These are phyloP conservation scores for Termitomyces sp. DNA, from an alignment of 768 basidiomycete genomes.

Conservation along the genomic window DNA sequence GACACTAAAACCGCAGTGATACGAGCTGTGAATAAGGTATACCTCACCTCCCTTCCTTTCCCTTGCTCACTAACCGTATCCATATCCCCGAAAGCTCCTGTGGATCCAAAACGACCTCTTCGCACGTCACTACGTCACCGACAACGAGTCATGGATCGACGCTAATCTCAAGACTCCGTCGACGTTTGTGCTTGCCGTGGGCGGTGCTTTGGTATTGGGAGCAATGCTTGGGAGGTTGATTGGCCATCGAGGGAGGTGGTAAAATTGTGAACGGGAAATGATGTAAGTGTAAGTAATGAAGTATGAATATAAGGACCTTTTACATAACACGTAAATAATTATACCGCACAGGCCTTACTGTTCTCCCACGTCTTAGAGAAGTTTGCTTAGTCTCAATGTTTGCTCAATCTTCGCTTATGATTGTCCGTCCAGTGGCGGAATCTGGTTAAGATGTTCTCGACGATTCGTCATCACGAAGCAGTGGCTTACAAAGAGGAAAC, in stretches of 20 bases:
- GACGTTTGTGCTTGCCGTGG: background rate
- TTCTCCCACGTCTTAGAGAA: no score
- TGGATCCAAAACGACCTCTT: conserved; percentile 45
- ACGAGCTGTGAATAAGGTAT: conserved; percentile 44
- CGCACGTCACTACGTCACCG: conserved; percentile 19
- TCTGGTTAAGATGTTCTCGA: no score
- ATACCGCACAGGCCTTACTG: no score
- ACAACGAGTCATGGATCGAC: background rate
- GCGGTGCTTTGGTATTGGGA: background rate
- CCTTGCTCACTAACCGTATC: background rate
- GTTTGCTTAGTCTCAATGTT: no score
- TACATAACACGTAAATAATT: no score
- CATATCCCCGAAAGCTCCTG: conserved; percentile 30
- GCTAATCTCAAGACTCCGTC: background rate
- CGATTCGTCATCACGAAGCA: no score
- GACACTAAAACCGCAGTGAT: conserved; percentile 40
- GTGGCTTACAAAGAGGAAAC: no score
- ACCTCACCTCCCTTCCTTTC: background rate
- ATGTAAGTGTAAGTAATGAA: background rate
- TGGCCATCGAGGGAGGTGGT: background rate
- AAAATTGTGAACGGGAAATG: background rate
- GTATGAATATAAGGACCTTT: background rate
- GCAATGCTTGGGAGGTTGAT: background rate
- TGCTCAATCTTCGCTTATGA: background rate
- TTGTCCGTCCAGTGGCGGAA: no score